Evolutionary conservation across 768 basidiomycete species (phyloP).

Genomic region (Kockovaella imperatae): DNA sequence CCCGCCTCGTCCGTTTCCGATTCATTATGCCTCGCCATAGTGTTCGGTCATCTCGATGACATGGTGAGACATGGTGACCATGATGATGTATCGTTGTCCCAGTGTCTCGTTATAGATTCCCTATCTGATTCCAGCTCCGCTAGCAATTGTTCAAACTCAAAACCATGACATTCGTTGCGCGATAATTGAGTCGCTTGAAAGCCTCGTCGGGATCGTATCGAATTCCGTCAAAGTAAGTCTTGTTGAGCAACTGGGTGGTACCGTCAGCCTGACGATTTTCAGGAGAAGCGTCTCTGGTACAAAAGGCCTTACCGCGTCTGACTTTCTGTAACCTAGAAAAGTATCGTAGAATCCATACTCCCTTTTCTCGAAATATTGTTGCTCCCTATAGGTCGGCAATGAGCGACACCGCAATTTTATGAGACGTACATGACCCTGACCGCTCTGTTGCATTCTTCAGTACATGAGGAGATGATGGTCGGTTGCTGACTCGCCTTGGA

Average conservation of each 20-base stretch:
- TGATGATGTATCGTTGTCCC: no score
- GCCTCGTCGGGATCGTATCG: constrained; percentile 13
- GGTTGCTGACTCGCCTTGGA: constrained; percentile 9
- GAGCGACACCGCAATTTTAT: neutral
- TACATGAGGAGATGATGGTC: neutral
- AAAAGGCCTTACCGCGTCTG: constrained; percentile 21
- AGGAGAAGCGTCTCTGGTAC: neutral
- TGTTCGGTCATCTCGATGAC: no score
- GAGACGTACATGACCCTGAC: constrained; percentile 20
- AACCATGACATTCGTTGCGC: constrained; percentile 20
- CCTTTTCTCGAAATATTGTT: constrained; percentile 28
- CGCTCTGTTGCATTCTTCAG: constrained; percentile 8
- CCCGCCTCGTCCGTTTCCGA: no score
- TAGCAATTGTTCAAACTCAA: constrained; percentile 21
- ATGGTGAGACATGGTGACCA: no score
- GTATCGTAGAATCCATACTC: constrained; percentile 21
- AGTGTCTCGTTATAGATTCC: no score
- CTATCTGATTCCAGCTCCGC: no score
- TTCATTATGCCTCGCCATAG: no score
- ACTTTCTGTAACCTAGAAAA: constrained; percentile 25
- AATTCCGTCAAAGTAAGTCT: constrained; percentile 15
- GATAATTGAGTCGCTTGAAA: constrained; percentile 12
- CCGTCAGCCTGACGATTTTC: no score
- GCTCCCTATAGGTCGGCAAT: constrained; percentile 17
- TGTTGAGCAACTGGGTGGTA: no score